Base-by-base conservation (phyloP, 129 eudicot species). In the Flaveria trinervia region DNA sequence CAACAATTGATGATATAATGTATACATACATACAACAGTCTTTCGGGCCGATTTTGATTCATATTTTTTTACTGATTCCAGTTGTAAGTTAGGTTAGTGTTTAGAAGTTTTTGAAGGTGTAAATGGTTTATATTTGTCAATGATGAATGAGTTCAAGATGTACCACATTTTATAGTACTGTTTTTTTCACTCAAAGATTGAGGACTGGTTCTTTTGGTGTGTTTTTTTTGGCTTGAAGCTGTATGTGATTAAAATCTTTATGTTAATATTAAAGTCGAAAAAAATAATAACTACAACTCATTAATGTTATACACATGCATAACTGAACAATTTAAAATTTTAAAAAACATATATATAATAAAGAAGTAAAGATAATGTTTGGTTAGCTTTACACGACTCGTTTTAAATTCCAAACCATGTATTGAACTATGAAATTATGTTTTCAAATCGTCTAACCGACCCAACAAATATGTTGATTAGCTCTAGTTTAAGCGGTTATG, bases 81-180 rank as follows among this genome's bases (percentile, higher is more conserved):
- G 76, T 73, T 70, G 76, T 76, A 65, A 20, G 57, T 50, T 36
- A 65, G 73, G 22, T 65, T 76, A 66, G 66, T 10, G 11, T 65
- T 76, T 75, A 75, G 79, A 28, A 76, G 66, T 50, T 65, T 33
- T 68, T 76, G 80, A 76, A 65, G 66, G 55, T 51, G 65, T 76
- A 76, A 66, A 76, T 76, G 77, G 20, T 28, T 71, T 54, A 36
- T 51, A 51, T 52, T 30, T 72, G 64, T 49, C 49, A 26, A 49
- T 33, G 65, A 65, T 65, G 50, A 65, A 61, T 76, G 80, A 76
- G 72, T 49, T 76, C n/a, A 76, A 75, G 50, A 41, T 50, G 23
- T 49, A 64, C 16, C 45, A 33, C n/a, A 4, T 62, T 75, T 61
- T 75, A n/a, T 9, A 61, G 62, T 48, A 7, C 5, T 61, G 18